Percentiles rank a stretch among this genome's conserved stretches.
These are phyloP conservation scores for Simmondsia chinensis DNA, from an alignment of 148 eudicot species.

Conservation along the genomic window DNA sequence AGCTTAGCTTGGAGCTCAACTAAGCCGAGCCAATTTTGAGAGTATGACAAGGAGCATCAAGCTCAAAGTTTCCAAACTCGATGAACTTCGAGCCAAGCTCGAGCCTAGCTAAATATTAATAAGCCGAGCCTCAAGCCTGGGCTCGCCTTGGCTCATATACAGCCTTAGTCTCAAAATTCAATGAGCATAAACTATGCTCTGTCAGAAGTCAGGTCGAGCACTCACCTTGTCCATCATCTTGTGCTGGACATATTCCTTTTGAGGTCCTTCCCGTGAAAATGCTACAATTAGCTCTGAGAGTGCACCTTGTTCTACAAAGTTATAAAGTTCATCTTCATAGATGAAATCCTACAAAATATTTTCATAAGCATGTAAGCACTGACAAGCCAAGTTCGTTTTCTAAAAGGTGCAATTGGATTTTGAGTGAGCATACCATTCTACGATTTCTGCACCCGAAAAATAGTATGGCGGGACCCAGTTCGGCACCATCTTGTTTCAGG, in stretches of 20 bases:
- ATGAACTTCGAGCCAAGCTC: no score
- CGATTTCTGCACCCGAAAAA: slow-evolving; percentile 92
- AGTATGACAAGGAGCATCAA: no score
- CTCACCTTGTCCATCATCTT: slow-evolving; percentile 72
- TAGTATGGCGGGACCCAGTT: slow-evolving; percentile 69
- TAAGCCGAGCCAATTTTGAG: no score
- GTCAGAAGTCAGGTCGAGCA: background rate
- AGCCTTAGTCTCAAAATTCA: no score
- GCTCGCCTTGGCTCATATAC: no score
- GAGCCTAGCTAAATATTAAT: no score
- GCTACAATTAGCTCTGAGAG: slow-evolving; percentile 70
- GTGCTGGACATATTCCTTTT: slow-evolving; percentile 86
- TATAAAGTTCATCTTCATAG: slow-evolving; percentile 67
- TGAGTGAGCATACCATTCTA: slow-evolving; percentile 50
- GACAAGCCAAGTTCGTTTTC: background rate
- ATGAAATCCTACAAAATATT: slow-evolving; percentile 57
- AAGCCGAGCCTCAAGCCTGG: no score
- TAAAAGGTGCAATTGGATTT: background rate
- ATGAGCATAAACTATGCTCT: background rate
- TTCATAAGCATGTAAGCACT: slow-evolving; percentile 5
- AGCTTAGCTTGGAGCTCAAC: no score
- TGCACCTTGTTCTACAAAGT: slow-evolving; percentile 61
- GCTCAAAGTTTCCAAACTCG: no score
- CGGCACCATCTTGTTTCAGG: slow-evolving; percentile 50
- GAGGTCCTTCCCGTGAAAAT: slow-evolving; percentile 75